Percentiles rank a stretch among this genome's conserved stretches.
phyloP scores from a whole-genome alignment of 2,329 filamentous ascomycete genomes.

The Aspergillus oerlinghausenensis region DNA sequence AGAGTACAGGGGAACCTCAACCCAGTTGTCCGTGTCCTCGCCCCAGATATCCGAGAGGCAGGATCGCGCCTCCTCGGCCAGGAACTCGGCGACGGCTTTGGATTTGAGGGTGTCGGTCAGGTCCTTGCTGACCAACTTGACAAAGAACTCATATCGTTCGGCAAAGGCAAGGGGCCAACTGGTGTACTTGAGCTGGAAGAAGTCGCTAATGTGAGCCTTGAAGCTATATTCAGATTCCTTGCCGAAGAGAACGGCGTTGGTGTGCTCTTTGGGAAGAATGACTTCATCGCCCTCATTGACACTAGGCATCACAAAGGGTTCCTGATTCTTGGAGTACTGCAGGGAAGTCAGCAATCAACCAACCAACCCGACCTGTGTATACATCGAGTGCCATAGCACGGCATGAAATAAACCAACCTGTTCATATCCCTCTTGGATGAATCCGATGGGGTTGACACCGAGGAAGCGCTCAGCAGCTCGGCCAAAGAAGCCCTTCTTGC shows the following conservation, averaged over 20 bases:
- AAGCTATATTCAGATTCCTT: slow-evolving; percentile 11
- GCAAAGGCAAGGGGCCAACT: slow-evolving; percentile 12
- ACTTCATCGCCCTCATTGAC: slow-evolving; percentile 13
- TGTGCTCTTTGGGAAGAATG: slow-evolving; percentile 8
- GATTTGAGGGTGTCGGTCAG: slow-evolving; percentile 10
- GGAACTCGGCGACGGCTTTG: slow-evolving; percentile 5
- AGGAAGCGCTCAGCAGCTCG: slow-evolving; percentile 12
- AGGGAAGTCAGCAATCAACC: background rate
- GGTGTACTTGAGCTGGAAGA: slow-evolving; percentile 13
- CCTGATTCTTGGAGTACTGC: slow-evolving; percentile 10
- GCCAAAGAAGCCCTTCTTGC: slow-evolving; percentile 4
- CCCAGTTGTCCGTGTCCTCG: slow-evolving; percentile 8
- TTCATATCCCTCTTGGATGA: slow-evolving; percentile 12
- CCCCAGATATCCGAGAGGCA: slow-evolving; percentile 10
- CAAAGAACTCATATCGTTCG: slow-evolving; percentile 10
- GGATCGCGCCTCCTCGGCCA: slow-evolving; percentile 8
- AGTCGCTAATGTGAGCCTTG: slow-evolving; percentile 9
- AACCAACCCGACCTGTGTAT: too few species aligned
- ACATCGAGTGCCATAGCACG: too few species aligned
- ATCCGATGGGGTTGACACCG: slow-evolving; percentile 9
- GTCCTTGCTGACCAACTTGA: slow-evolving; percentile 14
- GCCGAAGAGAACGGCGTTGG: slow-evolving; percentile 6
- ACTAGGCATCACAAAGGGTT: slow-evolving; percentile 13
- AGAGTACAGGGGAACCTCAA: slow-evolving; percentile 7
- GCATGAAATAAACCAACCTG: slow-evolving; percentile 2